phyloP scores from a whole-genome alignment of 805 yeast species.

The Wickerhamomyces subpelliculosus region DNA sequence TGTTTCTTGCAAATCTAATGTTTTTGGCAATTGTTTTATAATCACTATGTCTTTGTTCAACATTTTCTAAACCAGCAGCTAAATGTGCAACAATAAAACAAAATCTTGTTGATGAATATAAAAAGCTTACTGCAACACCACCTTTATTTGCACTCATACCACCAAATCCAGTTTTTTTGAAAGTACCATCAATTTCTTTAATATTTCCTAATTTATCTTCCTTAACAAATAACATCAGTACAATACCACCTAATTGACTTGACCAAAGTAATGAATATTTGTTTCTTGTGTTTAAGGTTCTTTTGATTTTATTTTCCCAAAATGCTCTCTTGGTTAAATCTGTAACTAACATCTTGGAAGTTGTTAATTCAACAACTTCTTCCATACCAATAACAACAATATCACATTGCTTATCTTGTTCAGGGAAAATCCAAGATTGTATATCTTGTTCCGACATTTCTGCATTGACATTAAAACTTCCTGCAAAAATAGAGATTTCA shows the following conservation, averaged over 20 bases:
- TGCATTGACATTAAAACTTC: constrained; percentile 87
- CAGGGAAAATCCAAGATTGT: constrained; percentile 73
- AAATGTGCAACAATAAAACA: constrained; percentile 83
- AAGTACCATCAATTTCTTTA: constrained; percentile 58
- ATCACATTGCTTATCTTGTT: constrained; percentile 41
- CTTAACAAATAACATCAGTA: constrained; percentile 60
- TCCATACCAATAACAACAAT: constrained; percentile 79
- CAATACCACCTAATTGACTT: constrained; percentile 82
- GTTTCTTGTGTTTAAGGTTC: constrained; percentile 35
- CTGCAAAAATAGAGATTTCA: constrained; percentile 63
- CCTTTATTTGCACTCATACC: constrained; percentile 86
- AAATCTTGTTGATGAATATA: constrained; percentile 57
- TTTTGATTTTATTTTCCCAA: constrained; percentile 62
- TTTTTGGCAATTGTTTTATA: constrained; percentile 73
- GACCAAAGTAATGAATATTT: constrained; percentile 57
- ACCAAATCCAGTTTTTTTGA: constrained; percentile 88
- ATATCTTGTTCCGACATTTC: constrained; percentile 51
- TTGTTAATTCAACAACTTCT: constrained; percentile 79
- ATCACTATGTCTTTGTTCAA: constrained; percentile 80
- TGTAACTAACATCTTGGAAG: constrained; percentile 76
- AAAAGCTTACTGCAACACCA: constrained; percentile 65
- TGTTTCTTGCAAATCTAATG: constrained; percentile 51
- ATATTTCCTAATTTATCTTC: constrained; percentile 45
- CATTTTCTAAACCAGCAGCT: constrained; percentile 85
- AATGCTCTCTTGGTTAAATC: constrained; percentile 53